phyloP scores from a whole-genome alignment of 345 rosid species.

The Cochlearia excelsa region DNA sequence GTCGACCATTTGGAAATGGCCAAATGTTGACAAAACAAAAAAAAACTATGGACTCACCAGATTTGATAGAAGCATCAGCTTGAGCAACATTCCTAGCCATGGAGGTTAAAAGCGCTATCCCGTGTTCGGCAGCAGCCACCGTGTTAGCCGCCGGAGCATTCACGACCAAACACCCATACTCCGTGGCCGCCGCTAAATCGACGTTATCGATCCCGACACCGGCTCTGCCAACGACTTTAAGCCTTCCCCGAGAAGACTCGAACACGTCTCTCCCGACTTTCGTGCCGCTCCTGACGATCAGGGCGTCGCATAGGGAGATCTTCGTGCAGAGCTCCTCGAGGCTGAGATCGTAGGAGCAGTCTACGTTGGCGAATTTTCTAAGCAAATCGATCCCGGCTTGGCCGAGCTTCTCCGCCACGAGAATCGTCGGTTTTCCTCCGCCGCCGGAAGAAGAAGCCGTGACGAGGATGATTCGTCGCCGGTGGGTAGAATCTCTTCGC shows the following conservation, averaged over 20 bases:
- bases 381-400: slow-evolving; percentile 44
- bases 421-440: slow-evolving; percentile 49
- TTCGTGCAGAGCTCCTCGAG: slow-evolving; percentile 55
- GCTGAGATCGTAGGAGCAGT: slow-evolving; percentile 50
- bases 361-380: slow-evolving; percentile 45
- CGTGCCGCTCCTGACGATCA: slow-evolving; percentile 55
- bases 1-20: too few relatives aligned
- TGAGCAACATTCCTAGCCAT: slow-evolving; percentile 57
- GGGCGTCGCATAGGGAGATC: slow-evolving; percentile 54
- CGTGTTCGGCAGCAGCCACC: slow-evolving; percentile 57
- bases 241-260: slow-evolving; percentile 50
- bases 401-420: slow-evolving; percentile 53
- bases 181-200: slow-evolving; percentile 54
- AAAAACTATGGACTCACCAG: slow-evolving; percentile 39
- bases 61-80: slow-evolving; percentile 55
- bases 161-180: slow-evolving; percentile 55
- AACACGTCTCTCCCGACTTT: slow-evolving; percentile 52
- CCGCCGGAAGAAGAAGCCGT: slow-evolving; percentile 30
- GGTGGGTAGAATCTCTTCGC: background rate
- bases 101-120: slow-evolving; percentile 47
- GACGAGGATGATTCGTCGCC: slow-evolving; percentile 28
- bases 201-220: slow-evolving; percentile 61
- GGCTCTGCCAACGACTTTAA: slow-evolving; percentile 58
- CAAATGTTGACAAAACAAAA: too few relatives aligned
- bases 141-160: slow-evolving; percentile 60